Evolutionary conservation across 257 asterid genomes (phyloP), one percentile per base, ranked within the genome.

Genomic region (Cynanchum wilfordii): DNA sequence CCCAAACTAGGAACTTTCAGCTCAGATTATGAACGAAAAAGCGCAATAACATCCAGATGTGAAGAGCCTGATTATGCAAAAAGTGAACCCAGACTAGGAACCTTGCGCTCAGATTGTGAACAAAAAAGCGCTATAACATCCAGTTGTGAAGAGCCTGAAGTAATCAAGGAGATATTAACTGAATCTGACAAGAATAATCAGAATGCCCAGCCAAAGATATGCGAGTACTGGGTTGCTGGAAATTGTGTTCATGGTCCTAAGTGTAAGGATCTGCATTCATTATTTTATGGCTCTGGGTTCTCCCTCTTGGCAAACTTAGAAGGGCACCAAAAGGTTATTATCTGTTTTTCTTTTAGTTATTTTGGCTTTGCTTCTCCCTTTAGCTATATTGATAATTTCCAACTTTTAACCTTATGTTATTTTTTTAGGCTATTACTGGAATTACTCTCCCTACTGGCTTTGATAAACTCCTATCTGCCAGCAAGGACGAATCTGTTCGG

Each of bases 241-340:
- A 80, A 69, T 69, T 83, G 88, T 82, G 87, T 82, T 70, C 69
- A 73, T 63, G 89, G 84, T 52, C 87, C 82, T n/a, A 80, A 79
- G 76, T 83, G 90, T 73, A 80, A 81, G 69, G 72, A 84, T 57
- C 27, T 84, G 76, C 88, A 84, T 72, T 75, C 87, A 10, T 80
- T 85, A 85, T 82, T 73, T 51, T 76, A 17, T 42, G 91, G 91
- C 50, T 71, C 81, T 63, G 85, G 85, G 72, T 81, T 86, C 73
- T 78, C 88, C 7, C 71, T 84, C 79, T 24, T 90, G 82, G 55
- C 82, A 7, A 83, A 77, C 73, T 83, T 88, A 71, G 84, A 82
- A 58, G 92, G 90, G 74, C 95, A 87, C 65, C 57, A 33, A 40
- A 76, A 87, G 90, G 96, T 84, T 50, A 52, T 45, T 27, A 11